phyloP scores from a whole-genome alignment of 2,329 filamentous ascomycete species.

The Xylaria sp. region DNA sequence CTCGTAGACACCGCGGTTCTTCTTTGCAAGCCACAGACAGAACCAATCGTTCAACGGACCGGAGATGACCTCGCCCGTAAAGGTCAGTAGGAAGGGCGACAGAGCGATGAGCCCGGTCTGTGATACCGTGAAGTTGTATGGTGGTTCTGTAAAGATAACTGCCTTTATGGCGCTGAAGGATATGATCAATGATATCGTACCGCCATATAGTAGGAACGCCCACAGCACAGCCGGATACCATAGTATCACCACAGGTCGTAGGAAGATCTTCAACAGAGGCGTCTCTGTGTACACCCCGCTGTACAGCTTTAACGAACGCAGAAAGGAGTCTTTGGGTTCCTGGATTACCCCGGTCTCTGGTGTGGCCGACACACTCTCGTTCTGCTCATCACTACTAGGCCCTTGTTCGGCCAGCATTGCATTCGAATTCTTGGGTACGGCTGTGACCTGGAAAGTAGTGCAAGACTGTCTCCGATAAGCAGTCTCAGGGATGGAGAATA shows the following conservation, averaged over 20 bases:
- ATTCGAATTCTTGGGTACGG: conserved; percentile 14
- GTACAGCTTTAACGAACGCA: conserved; percentile 34
- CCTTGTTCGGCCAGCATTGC: conserved; percentile 22
- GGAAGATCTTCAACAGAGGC: conserved; percentile 37
- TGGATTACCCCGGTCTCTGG: conserved; percentile 24
- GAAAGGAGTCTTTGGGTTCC: conserved; percentile 32
- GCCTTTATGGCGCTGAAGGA: conserved; percentile 45
- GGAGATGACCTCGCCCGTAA: conserved; percentile 41
- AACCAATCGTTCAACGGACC: conserved; percentile 44
- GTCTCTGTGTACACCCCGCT: conserved; percentile 35
- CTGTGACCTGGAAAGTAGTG: conserved; percentile 17
- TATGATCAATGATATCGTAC: conserved; percentile 36
- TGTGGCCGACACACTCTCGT: conserved; percentile 9
- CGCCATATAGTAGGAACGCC: conserved; percentile 46
- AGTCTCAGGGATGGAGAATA: conserved; percentile 48
- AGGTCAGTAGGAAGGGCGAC: conserved; percentile 43
- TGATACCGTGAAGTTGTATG: conserved; percentile 47
- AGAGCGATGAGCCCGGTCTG: conserved; percentile 47
- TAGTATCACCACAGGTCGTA: conserved; percentile 44
- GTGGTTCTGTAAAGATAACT: conserved; percentile 44
- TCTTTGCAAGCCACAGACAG: conserved; percentile 41
- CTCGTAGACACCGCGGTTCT: conserved; percentile 49
- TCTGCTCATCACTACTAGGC: conserved; percentile 14
- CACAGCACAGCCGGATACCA: conserved; percentile 47
- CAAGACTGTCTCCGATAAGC: conserved; percentile 37